A percentile compares a stretch with the other conserved stretches of the same genome.
Conservation (phyloP, 2,329 filamentous ascomycete species). For the Septoria petroselini region DNA sequence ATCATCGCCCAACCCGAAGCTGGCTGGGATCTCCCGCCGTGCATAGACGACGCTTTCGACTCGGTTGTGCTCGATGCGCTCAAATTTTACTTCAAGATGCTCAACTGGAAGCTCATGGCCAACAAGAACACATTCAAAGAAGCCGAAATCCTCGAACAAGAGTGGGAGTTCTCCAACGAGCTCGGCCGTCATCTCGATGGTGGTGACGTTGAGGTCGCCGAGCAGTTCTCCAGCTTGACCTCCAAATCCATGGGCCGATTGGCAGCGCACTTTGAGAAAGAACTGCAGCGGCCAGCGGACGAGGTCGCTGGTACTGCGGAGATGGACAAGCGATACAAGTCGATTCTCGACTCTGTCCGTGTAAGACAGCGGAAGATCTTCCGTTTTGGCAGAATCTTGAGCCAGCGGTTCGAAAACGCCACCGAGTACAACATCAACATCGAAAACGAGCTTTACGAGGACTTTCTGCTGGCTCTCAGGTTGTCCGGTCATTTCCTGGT, state of each 20-base stretch:
- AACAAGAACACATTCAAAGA: conserved; percentile 99
- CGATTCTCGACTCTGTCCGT: conserved; percentile 89
- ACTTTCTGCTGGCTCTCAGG: conserved; percentile 76
- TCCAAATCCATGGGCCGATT: conserved; percentile 87
- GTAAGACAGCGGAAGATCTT: conserved; percentile 95
- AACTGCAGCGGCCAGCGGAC: conserved; percentile 78
- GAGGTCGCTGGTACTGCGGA: conserved; percentile 69
- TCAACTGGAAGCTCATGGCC: conserved; percentile 94
- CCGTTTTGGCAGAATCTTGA: conserved; percentile 85
- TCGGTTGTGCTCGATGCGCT: conserved; percentile 85
- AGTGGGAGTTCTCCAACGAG: conserved; percentile 96
- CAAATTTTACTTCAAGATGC: conserved; percentile 97
- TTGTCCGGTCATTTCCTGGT: conserved; percentile 85
- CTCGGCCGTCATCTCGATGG: conserved; percentile 88
- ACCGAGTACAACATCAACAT: conserved; percentile 90
- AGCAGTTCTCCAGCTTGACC: conserved; percentile 92
- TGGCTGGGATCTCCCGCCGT: conserved; percentile 92
- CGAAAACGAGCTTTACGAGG: conserved; percentile 63
- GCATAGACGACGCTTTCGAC: conserved; percentile 95
- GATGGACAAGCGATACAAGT: conserved; percentile 97
- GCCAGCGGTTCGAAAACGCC: conserved; percentile 91
- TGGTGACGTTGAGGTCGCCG: conserved; percentile 92
- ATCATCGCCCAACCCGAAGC: conserved; percentile 79
- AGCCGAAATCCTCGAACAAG: conserved; percentile 92
- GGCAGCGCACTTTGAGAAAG: conserved; percentile 86